Conservation (phyloP, 1,284 basidiomycete species). For the Psilocybe mexicana region DNA sequence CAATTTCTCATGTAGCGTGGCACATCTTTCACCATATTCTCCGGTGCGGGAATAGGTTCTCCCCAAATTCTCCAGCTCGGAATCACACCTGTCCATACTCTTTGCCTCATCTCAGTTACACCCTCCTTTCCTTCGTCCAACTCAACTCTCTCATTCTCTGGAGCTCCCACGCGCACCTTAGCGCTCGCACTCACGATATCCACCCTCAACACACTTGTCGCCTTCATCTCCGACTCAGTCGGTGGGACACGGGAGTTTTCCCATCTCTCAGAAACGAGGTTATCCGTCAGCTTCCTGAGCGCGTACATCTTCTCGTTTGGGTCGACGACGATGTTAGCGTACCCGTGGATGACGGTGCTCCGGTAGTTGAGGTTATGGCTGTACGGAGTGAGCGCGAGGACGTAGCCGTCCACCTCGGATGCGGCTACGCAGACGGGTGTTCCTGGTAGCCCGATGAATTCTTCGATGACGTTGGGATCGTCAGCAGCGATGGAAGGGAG, state of each 20-base stretch:
- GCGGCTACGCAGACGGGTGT: slow-evolving; percentile 26
- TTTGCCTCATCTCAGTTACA: slow-evolving; percentile 10
- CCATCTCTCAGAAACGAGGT: slow-evolving; percentile 22
- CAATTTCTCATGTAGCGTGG: slow-evolving; percentile 19
- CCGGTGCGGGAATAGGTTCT: slow-evolving; percentile 17
- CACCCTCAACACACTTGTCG: slow-evolving; percentile 23
- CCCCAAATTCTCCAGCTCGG: slow-evolving; percentile 19
- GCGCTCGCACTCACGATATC: slow-evolving; percentile 28
- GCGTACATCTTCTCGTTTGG: slow-evolving; percentile 24
- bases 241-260: slow-evolving; percentile 25
- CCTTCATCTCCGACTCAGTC: slow-evolving; percentile 23
- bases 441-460: slow-evolving; percentile 17
- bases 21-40: slow-evolving; percentile 17
- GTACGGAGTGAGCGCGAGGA: slow-evolving; percentile 27
- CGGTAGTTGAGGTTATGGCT: slow-evolving; percentile 29
- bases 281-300: slow-evolving; percentile 22
- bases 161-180: slow-evolving; percentile 21
- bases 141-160: slow-evolving; percentile 22
- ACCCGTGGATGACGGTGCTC: slow-evolving; percentile 26
- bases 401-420: slow-evolving; percentile 25
- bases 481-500: slow-evolving; percentile 10
- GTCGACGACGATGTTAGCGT: slow-evolving; percentile 18
- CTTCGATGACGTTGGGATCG: background rate
- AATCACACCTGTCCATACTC: slow-evolving; percentile 27
- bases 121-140: slow-evolving; percentile 11